Evolutionary conservation across 768 basidiomycete genomes (phyloP).

Genomic region (Clitopilus hobsonii): DNA sequence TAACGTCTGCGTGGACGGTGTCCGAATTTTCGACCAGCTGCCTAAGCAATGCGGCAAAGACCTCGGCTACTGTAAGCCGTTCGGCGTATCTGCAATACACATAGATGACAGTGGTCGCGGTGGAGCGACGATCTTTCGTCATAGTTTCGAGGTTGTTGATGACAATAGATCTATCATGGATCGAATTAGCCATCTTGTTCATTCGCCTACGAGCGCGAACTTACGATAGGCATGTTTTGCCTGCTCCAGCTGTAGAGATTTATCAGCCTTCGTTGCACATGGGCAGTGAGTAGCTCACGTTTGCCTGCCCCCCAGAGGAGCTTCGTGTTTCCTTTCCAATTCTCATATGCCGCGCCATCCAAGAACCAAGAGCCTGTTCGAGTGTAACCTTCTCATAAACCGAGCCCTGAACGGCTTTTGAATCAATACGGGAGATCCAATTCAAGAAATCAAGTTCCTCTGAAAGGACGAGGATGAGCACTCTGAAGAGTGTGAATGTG

Average conservation of each 20-base stretch:
- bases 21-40: neutral
- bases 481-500: no score
- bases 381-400: neutral
- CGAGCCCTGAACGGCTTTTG: neutral
- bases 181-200: neutral
- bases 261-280: neutral
- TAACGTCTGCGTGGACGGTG: neutral
- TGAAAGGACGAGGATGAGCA: neutral
- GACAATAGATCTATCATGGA: neutral
- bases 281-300: neutral
- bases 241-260: neutral
- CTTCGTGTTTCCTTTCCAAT: neutral
- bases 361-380: neutral
- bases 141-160: neutral
- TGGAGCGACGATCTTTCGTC: neutral
- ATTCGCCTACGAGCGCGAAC: neutral
- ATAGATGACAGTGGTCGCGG: neutral
- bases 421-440: neutral
- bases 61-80: neutral
- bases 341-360: neutral
- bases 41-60: neutral
- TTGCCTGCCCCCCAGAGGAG: neutral
- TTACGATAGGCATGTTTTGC: neutral
- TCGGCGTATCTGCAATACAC: neutral
- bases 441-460: neutral